These are phyloP conservation scores for Ananas comosus DNA, from an alignment of 176 grass and related monocot genomes.

Conservation along the genomic window DNA sequence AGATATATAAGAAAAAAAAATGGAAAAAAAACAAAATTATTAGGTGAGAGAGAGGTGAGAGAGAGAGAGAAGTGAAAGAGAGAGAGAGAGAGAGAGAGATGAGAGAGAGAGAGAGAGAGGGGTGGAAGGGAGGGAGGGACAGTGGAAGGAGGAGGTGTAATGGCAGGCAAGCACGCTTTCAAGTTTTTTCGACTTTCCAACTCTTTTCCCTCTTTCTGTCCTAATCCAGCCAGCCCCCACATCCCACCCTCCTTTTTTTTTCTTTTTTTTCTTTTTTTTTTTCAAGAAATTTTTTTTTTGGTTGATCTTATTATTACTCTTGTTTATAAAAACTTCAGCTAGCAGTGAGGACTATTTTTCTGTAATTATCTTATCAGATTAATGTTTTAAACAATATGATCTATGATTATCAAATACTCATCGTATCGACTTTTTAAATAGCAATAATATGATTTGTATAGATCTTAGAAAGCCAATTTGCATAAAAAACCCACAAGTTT, in stretches of 20 bases:
- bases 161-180: conserved; percentile 99
- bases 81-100: neutral
- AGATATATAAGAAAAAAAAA: neutral
- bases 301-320: no score
- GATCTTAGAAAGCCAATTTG: no score
- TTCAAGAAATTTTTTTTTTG: no score
- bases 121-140: neutral
- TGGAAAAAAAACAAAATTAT: conserved; percentile 16
- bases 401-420: no score
- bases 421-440: no score
- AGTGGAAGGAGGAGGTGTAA: conserved; percentile 26
- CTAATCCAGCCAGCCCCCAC: conserved; percentile 9
- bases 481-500: no score
- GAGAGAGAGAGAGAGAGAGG: neutral
- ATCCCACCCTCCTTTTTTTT: conserved; percentile 1
- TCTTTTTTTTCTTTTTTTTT: neutral
- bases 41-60: neutral
- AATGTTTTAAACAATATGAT: no score
- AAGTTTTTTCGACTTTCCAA: conserved; percentile 52
- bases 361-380: no score
- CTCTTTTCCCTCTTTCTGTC: conserved; percentile 38
- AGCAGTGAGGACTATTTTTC: no score
- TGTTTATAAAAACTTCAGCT: no score
- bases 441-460: no score
- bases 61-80: neutral